Evolutionary conservation across 148 eudicot genomes (phyloP).

Genomic region (Persicaria tinctoria): DNA sequence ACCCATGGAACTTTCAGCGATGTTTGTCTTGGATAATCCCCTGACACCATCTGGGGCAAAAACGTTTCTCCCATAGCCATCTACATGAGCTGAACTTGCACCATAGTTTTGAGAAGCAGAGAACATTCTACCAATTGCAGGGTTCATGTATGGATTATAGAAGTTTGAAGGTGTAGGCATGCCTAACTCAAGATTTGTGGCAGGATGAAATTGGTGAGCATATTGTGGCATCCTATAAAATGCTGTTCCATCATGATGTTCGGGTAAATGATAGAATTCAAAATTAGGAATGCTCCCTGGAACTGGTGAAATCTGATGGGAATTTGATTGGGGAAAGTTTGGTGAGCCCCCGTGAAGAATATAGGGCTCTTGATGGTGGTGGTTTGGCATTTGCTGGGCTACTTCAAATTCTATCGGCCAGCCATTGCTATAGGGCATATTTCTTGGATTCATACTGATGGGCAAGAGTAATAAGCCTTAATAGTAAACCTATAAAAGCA

Average conservation of each 20-base stretch:
- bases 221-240: conserved; percentile 51
- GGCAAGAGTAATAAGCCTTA: background rate
- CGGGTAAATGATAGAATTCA: conserved; percentile 15
- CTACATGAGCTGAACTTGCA: conserved; percentile 33
- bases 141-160: conserved; percentile 43
- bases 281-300: conserved; percentile 39
- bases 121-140: conserved; percentile 46
- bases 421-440: conserved; percentile 37
- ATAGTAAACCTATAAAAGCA: background rate
- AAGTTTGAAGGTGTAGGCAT: conserved; percentile 30
- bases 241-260: conserved; percentile 26
- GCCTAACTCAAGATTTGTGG: conserved; percentile 44
- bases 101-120: conserved; percentile 39
- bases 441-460: conserved; percentile 59
- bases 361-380: conserved; percentile 50
- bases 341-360: conserved; percentile 33
- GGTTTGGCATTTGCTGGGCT: conserved; percentile 50
- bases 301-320: conserved; percentile 36
- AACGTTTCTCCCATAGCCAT: conserved; percentile 39
- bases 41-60: conserved; percentile 34
- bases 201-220: conserved; percentile 44
- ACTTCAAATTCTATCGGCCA: conserved; percentile 43
- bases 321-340: conserved; percentile 42
- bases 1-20: conserved; percentile 41
- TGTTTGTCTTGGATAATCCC: conserved; percentile 61